Conservation (phyloP, 495 filamentous ascomycete genomes). For the Penicillium crystallinum region DNA sequence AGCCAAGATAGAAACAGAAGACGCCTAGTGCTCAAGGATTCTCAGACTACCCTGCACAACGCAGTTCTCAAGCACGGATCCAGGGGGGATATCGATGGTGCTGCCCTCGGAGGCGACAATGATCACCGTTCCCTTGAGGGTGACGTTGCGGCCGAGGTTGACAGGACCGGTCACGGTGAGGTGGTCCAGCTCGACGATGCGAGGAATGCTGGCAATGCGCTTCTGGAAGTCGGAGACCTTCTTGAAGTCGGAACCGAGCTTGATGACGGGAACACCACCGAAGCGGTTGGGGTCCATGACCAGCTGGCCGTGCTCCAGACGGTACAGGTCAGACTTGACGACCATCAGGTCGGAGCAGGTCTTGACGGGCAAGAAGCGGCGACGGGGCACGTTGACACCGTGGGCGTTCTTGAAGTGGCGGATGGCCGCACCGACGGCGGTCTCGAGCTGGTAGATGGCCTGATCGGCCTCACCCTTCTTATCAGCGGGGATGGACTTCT, state of each 20-base stretch:
- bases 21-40: conserved; percentile 77
- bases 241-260: conserved; percentile 99
- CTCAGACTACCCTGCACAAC: conserved; percentile 98
- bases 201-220: conserved; percentile 91
- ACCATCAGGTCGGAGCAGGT: conserved; percentile 99
- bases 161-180: conserved; percentile 96
- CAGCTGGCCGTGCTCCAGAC: conserved; percentile 97
- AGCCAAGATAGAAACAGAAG: conserved; percentile 3
- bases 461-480: conserved; percentile 99
- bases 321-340: conserved; percentile 99
- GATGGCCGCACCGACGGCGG: conserved; percentile 95
- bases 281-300: conserved; percentile 94
- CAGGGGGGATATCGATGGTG: conserved; percentile 96
- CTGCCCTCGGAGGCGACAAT: conserved; percentile 97
- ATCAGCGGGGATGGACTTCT: conserved; percentile 95
- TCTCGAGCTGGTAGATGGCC: conserved; percentile 96
- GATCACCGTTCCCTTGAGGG: conserved; percentile 98
- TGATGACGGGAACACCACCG: conserved; percentile 97
- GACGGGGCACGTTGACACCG: conserved; percentile 97
- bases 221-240: conserved; percentile 99
- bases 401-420: conserved; percentile 98
- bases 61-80: conserved; percentile 96
- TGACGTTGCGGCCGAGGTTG: conserved; percentile 91
- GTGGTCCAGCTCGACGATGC: conserved; percentile 96
- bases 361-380: conserved; percentile 99